Conservation (phyloP, 768 basidiomycete genomes). For the Scleroderma citrinum region DNA sequence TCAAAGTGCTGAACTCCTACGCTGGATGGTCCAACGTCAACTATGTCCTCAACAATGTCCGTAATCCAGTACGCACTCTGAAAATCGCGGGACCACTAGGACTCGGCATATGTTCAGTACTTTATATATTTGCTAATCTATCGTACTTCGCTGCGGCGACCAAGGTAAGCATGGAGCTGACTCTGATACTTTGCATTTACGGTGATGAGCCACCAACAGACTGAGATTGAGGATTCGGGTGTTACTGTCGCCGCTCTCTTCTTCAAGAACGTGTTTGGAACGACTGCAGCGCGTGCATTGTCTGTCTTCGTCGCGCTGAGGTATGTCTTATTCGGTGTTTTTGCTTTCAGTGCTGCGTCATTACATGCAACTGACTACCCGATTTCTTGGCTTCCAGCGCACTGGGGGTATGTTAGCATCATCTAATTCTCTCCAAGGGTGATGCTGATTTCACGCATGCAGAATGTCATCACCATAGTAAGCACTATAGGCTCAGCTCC, state of each 20-base stretch:
- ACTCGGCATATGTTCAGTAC: slow-evolving; percentile 43
- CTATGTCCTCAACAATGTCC: slow-evolving; percentile 57
- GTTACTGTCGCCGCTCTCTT: slow-evolving; percentile 57
- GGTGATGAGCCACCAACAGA: slow-evolving; percentile 12
- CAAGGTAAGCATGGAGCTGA: slow-evolving; percentile 9
- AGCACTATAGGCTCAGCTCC: background rate
- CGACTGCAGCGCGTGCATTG: slow-evolving; percentile 45
- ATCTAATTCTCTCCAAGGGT: background rate
- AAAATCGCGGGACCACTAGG: slow-evolving; percentile 59
- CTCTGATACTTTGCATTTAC: background rate
- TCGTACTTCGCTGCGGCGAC: slow-evolving; percentile 45
- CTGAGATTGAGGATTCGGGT: slow-evolving; percentile 42
- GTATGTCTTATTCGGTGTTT: slow-evolving; percentile 18
- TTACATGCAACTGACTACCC: background rate
- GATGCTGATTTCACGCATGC: slow-evolving; percentile 1
- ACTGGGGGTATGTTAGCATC: slow-evolving; percentile 23
- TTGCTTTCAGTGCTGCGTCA: background rate
- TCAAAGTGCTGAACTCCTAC: slow-evolving; percentile 49
- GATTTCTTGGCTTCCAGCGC: slow-evolving; percentile 22
- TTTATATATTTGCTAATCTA: slow-evolving; percentile 54
- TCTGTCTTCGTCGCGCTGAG: slow-evolving; percentile 54
- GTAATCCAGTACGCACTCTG: slow-evolving; percentile 52
- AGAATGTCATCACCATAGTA: slow-evolving; percentile 31
- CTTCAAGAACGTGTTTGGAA: slow-evolving; percentile 54
- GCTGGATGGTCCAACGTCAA: slow-evolving; percentile 53